Conservation (phyloP, 805 yeast species). For the Ogataea siamensis region DNA sequence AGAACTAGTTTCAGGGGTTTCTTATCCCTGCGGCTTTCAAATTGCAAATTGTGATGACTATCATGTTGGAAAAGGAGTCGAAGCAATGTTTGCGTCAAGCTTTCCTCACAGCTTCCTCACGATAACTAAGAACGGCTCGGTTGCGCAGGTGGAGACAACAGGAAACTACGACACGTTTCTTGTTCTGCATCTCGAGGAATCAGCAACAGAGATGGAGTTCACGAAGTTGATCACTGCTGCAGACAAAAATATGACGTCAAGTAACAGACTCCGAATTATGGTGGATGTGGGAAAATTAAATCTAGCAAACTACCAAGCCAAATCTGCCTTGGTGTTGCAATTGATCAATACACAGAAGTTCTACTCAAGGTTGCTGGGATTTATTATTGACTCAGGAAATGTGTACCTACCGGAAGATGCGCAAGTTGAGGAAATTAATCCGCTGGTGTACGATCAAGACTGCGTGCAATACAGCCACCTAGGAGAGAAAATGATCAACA, state of each 20-base stretch:
- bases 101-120: slow-evolving; percentile 48
- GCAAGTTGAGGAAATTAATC: slow-evolving; percentile 16
- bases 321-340: slow-evolving; percentile 3
- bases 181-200: slow-evolving; percentile 26
- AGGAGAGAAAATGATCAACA: slow-evolving; percentile 23
- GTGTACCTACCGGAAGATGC: slow-evolving; percentile 27
- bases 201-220: slow-evolving; percentile 1
- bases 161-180: slow-evolving; percentile 52
- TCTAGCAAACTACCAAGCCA: slow-evolving; percentile 7
- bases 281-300: slow-evolving; percentile 24
- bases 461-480: slow-evolving; percentile 25
- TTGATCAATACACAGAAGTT: slow-evolving; percentile 21
- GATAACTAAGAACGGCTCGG: slow-evolving; percentile 46
- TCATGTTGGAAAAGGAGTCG: slow-evolving; percentile 39
- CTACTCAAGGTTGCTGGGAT: slow-evolving; percentile 34
- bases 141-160: slow-evolving; percentile 46
- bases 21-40: slow-evolving; percentile 49
- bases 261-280: slow-evolving; percentile 28
- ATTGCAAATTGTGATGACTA: slow-evolving; percentile 15
- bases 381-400: slow-evolving; percentile 42
- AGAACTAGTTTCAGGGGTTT: slow-evolving; percentile 49
- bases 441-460: slow-evolving; percentile 15
- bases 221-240: neutral
- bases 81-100: slow-evolving; percentile 44
- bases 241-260: slow-evolving; percentile 6